Evolutionary conservation across 1,284 basidiomycete genomes (phyloP).

Genomic region (Phylloporus sp.): DNA sequence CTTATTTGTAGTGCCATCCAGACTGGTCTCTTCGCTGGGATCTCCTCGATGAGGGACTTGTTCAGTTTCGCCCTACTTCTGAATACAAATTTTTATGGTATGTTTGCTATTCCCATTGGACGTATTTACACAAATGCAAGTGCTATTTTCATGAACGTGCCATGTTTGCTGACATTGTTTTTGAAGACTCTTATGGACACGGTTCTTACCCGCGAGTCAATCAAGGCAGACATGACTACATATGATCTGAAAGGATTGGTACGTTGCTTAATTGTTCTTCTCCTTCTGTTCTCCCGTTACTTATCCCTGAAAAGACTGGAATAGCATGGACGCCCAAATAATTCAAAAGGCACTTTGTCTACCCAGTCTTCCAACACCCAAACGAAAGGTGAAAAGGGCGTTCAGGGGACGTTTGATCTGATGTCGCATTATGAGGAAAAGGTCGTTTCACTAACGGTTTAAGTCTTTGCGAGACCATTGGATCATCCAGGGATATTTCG

Average conservation of each 20-base stretch:
- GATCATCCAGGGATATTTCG: no score
- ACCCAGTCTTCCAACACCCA: no score
- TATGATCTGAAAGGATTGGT: background rate
- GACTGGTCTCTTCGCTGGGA: slow-evolving; percentile 52
- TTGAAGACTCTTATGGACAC: background rate
- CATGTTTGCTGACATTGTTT: background rate
- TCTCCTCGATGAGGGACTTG: slow-evolving; percentile 54
- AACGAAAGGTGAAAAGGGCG: no score
- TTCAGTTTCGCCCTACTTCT: slow-evolving; percentile 46
- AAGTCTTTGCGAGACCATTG: no score
- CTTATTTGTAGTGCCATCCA: slow-evolving; percentile 57
- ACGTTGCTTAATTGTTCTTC: no score
- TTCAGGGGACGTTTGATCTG: no score
- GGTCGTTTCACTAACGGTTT: no score
- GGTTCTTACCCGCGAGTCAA: slow-evolving; percentile 10
- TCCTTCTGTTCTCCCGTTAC: no score
- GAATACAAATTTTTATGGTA: slow-evolving; percentile 34
- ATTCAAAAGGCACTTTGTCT: no score
- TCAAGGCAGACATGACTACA: slow-evolving; percentile 7
- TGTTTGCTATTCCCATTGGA: slow-evolving; percentile 44
- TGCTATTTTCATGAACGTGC: background rate
- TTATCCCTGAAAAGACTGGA: no score
- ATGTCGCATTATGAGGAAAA: no score
- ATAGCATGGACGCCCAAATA: no score
- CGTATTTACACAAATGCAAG: slow-evolving; percentile 43